Base-by-base conservation (phyloP, 177 flowering plant species). In the Vitis hybrid region DNA sequence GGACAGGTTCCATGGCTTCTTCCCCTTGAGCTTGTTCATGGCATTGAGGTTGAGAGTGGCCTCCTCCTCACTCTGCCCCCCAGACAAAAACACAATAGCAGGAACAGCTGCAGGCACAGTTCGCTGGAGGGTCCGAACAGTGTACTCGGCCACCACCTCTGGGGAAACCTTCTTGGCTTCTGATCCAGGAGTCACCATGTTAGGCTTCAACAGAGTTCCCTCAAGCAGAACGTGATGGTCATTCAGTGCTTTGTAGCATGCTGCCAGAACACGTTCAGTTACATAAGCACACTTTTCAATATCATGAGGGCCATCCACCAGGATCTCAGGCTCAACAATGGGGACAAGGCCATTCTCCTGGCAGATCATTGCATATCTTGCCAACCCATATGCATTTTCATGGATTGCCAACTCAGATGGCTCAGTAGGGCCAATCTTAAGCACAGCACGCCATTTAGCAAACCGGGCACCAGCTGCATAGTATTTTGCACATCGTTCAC, bases 141-240 rank as follows among this genome's bases (percentile, higher is more conserved):
- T 86, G 83, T 86, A 76, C 82, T 87, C 87, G 29, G 89, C 89
- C 69, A 86, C 72, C 31, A 87, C 85, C 62, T 86, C 89, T 0
- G 88, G 88, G 2, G 81, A 55, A 67, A 81, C 86, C 81, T 85
- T 87, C 29, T 68, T 58, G 29, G 85, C 59, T 1, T 87, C 88
- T 7, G 91, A 86, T 5, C 91, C 91, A 3, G 89, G 91, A 26
- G 91, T 87, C 15, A 87, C 91, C 91, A 87, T 87, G 83, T 87
- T 87, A 62, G 91, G 91, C 75, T 87, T 87, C 84, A 87, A 75
- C 13, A 86, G 74, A 16, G 91, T 86, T 15, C 91, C 91, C 63
- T 87, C 89, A 10, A 87, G 85, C 13, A 85, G 78, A 26, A 87
- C 91, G 33, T 86, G 84, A 76, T 86, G 87, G 61, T 87, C 91